Percentiles rank a stretch among this genome's conserved stretches.
phyloP scores from a whole-genome alignment of 1,284 basidiomycete species.

The Cystobasidium slooffiae region DNA sequence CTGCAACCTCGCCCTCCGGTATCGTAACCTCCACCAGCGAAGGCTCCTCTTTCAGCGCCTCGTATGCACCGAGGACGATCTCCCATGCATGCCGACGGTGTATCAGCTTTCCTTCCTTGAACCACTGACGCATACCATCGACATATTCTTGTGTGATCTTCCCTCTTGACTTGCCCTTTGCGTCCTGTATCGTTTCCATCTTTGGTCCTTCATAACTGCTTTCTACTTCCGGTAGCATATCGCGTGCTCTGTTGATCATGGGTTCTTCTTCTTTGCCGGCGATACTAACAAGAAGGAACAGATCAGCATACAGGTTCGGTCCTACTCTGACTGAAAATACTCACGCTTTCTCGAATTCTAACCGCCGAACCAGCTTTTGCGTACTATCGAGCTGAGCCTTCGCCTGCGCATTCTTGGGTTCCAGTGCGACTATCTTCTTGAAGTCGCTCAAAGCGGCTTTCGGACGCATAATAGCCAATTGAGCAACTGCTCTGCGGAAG shows the following conservation, averaged over 20 bases:
- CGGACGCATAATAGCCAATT: slow-evolving; percentile 85
- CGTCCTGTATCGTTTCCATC: slow-evolving; percentile 59
- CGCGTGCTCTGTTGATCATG: slow-evolving; percentile 61
- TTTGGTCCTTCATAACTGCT: slow-evolving; percentile 70
- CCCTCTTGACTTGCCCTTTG: slow-evolving; percentile 63
- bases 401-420: slow-evolving; percentile 83
- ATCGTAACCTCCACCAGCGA: slow-evolving; percentile 80
- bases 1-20: slow-evolving; percentile 76
- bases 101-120: slow-evolving; percentile 85
- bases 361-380: slow-evolving; percentile 77
- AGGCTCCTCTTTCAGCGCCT: slow-evolving; percentile 74
- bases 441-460: slow-evolving; percentile 83
- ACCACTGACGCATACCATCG: slow-evolving; percentile 83
- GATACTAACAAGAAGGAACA: slow-evolving; percentile 64
- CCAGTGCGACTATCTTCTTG: slow-evolving; percentile 80
- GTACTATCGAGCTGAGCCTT: slow-evolving; percentile 82
- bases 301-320: slow-evolving; percentile 2
- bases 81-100: slow-evolving; percentile 83
- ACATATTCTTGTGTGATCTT: slow-evolving; percentile 78
- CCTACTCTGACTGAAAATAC: neutral
- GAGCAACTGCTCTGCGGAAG: slow-evolving; percentile 82
- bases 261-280: slow-evolving; percentile 83
- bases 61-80: slow-evolving; percentile 86
- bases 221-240: slow-evolving; percentile 75
- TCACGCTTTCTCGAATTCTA: slow-evolving; percentile 56